These are phyloP conservation scores for Leishmania turanica DNA, from an alignment of 208 protist species.

Conservation along the genomic window DNA sequence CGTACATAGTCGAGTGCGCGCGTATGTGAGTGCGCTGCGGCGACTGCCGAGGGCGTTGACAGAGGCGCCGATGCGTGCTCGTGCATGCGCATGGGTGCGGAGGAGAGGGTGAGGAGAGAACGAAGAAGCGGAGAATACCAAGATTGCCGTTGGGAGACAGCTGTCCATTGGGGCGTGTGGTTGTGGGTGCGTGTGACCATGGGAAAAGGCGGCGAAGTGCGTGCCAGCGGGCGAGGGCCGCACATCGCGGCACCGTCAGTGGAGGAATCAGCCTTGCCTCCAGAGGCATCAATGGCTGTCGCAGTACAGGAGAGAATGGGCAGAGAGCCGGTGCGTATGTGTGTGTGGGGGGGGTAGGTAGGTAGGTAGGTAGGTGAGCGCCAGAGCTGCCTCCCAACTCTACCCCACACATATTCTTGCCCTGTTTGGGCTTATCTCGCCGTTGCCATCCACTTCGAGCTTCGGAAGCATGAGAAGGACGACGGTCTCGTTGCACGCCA, in stretches of 20 bases:
- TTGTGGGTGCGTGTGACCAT: neutral
- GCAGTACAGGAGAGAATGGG: neutral
- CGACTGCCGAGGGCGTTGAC: neutral
- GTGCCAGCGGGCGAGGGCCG: neutral
- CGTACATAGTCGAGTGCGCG: conserved; percentile 22
- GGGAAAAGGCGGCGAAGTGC: neutral
- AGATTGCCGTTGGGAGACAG: neutral
- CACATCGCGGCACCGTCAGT: neutral
- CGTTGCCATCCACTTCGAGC: neutral
- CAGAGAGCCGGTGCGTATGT: neutral
- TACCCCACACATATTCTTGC: neutral
- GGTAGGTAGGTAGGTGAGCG: neutral
- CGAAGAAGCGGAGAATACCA: neutral
- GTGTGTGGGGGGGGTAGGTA: neutral
- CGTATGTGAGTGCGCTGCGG: neutral
- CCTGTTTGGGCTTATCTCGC: neutral
- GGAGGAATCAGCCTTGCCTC: neutral
- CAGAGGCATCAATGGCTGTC: neutral
- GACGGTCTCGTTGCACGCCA: too few species aligned
- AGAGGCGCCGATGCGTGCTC: neutral
- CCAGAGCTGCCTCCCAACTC: neutral
- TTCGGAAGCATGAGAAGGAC: neutral
- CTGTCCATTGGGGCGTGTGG: neutral
- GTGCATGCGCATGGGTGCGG: neutral
- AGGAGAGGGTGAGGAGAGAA: neutral